Evolutionary conservation across 257 asterid species (phyloP), one percentile per base, ranked within the genome.

Genomic region (Penstemon barbatus): DNA sequence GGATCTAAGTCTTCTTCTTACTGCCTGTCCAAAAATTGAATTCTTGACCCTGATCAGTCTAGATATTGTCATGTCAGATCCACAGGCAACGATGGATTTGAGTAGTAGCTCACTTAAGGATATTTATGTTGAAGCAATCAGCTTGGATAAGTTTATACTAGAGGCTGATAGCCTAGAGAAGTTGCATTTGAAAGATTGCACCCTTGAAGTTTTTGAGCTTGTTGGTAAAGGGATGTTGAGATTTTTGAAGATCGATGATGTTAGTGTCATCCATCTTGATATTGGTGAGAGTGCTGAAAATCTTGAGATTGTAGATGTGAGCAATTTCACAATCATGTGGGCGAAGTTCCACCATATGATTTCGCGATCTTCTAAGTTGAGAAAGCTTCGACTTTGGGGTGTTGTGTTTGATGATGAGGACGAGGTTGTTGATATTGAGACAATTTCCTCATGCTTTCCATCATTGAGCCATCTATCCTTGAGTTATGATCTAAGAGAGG

Each of bases 251-350:
- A 85, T 91, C 42, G 96, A 91, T 57, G 97, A 91, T 81, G 96
- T 91, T 4, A 91, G 97, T 43, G 97, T 91, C 74, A 89, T 91
- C 71, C 97, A 91, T 81, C 95, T 91, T 58, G 95, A 91, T 71
- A 87, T 91, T 52, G 96, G 95, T 0, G 97, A 91, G 73, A 82
- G 84, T 63, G 80, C 86, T 61, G 96, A 91, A 57, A 84, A 91
- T 80, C 89, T 91, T 41, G 97, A 89, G 81, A 73, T 83, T 66
- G 91, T 91, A 65, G 97, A 91, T 78, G 96, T 91, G 45, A 87
- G 93, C 84, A 91, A 89, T 82, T 92, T 92, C 79, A 89, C 98
- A 1, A 86, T 92, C 79, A 87, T 84, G 88, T 92, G 98, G 98
- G 85, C 92, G 0, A 92, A 89, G 73, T 92, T 92, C 78, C 93